phyloP scores from a whole-genome alignment of 1,284 basidiomycete genomes.

The Anthracocystis walkeri region DNA sequence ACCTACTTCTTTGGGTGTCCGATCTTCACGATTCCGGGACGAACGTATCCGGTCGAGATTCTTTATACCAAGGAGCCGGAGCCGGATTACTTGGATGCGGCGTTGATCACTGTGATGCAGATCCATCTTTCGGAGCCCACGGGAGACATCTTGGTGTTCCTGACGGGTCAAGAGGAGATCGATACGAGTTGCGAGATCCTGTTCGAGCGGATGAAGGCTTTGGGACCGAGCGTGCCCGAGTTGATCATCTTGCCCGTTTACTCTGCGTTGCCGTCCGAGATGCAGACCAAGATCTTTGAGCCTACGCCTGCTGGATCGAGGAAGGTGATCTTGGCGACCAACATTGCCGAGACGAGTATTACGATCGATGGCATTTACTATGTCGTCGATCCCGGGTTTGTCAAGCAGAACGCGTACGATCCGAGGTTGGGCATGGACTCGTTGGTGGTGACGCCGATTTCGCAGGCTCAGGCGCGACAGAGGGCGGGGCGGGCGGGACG shows the following conservation, averaged over 20 bases:
- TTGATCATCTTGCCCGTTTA: constrained; percentile 97
- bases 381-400: constrained; percentile 96
- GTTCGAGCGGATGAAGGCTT: constrained; percentile 96
- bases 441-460: constrained; percentile 96
- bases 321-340: constrained; percentile 97
- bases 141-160: constrained; percentile 94
- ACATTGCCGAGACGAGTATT: constrained; percentile 97
- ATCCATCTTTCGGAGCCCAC: constrained; percentile 98
- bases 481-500: constrained; percentile 94
- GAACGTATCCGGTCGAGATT: constrained; percentile 97
- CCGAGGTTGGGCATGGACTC: constrained; percentile 98
- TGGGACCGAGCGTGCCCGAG: constrained; percentile 96
- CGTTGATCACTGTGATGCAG: constrained; percentile 98
- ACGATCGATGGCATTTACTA: constrained; percentile 99
- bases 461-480: constrained; percentile 96
- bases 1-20: constrained; percentile 98
- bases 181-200: constrained; percentile 97
- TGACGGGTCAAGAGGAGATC: constrained; percentile 97
- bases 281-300: constrained; percentile 97
- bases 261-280: constrained; percentile 95
- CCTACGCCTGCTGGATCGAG: constrained; percentile 95
- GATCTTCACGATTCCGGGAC: constrained; percentile 99
- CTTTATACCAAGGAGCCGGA: constrained; percentile 99
- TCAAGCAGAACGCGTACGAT: constrained; percentile 99
- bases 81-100: constrained; percentile 96